phyloP scores from a whole-genome alignment of 176 grass and related monocot species.

The Alopecurus myosuroides region DNA sequence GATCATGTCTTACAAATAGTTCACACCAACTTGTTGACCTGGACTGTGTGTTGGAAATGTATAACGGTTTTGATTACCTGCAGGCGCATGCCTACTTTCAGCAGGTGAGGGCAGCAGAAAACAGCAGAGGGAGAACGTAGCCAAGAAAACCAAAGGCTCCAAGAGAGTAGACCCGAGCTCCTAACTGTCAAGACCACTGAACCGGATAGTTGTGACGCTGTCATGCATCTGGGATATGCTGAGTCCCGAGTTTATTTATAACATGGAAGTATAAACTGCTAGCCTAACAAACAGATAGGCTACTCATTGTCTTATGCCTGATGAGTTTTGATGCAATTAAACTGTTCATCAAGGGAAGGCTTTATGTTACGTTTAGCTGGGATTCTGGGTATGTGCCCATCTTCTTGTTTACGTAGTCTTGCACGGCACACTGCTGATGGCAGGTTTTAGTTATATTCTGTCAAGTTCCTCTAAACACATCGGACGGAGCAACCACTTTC shows the following conservation, averaged over 20 bases:
- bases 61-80: not conserved
- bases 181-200: not conserved
- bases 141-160: slow-evolving; percentile 10
- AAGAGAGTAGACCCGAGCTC: not conserved
- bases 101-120: slow-evolving; percentile 68
- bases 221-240: not conserved
- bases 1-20: not conserved
- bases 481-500: too few relatives aligned
- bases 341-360: not conserved
- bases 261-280: not conserved
- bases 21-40: not conserved
- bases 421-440: not conserved
- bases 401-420: not conserved
- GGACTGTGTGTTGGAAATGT: not conserved
- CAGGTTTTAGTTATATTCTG: not conserved
- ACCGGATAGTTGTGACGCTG: not conserved
- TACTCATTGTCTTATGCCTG: not conserved
- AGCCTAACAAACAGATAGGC: not conserved
- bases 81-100: slow-evolving; percentile 72
- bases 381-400: not conserved
- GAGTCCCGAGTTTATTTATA: not conserved
- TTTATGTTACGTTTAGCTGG: not conserved
- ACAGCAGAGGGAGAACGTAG: slow-evolving; percentile 47
- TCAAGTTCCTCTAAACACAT: not conserved
- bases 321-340: not conserved